Evolutionary conservation across 148 eudicot genomes (phyloP).

Genomic region (Tetragonia tetragonoides): DNA sequence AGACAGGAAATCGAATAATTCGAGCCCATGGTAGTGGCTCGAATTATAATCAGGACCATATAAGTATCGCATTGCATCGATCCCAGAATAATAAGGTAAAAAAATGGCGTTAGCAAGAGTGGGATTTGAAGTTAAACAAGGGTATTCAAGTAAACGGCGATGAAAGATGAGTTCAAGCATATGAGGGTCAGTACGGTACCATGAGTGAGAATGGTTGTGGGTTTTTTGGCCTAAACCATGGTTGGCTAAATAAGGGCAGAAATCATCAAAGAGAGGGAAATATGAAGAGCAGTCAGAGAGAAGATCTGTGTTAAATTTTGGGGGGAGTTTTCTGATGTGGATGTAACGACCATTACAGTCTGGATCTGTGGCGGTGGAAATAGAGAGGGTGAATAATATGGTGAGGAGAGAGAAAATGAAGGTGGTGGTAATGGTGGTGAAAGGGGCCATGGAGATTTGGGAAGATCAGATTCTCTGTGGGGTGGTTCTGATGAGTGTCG

Average conservation of each 20-base stretch:
- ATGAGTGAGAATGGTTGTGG: conserved; percentile 64
- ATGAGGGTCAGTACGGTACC: conserved; percentile 75
- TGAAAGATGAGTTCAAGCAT: conserved; percentile 83
- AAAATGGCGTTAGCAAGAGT: conserved; percentile 51
- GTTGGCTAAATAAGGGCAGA: conserved; percentile 66
- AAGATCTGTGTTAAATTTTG: conserved; percentile 66
- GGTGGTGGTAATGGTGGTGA: conserved; percentile 25
- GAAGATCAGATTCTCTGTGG: conserved; percentile 3
- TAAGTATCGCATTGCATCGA: conserved; percentile 56
- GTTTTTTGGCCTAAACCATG: conserved; percentile 84
- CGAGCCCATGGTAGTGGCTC: conserved; percentile 52
- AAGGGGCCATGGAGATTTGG: not conserved
- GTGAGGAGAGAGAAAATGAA: conserved; percentile 27
- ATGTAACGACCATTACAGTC: conserved; percentile 62
- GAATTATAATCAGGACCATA: conserved; percentile 57
- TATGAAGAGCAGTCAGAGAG: conserved; percentile 58
- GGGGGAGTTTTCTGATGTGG: conserved; percentile 72
- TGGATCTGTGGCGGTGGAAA: conserved; percentile 25
- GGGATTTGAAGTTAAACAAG: conserved; percentile 59
- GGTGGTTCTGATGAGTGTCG: not conserved
- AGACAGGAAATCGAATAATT: conserved; percentile 38
- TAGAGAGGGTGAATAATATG: not conserved
- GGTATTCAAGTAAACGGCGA: conserved; percentile 84
- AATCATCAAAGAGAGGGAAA: conserved; percentile 48
- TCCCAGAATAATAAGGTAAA: conserved; percentile 65